Base-by-base conservation (phyloP, 352 stramenopile species). In the Plasmopara viticola region DNA sequence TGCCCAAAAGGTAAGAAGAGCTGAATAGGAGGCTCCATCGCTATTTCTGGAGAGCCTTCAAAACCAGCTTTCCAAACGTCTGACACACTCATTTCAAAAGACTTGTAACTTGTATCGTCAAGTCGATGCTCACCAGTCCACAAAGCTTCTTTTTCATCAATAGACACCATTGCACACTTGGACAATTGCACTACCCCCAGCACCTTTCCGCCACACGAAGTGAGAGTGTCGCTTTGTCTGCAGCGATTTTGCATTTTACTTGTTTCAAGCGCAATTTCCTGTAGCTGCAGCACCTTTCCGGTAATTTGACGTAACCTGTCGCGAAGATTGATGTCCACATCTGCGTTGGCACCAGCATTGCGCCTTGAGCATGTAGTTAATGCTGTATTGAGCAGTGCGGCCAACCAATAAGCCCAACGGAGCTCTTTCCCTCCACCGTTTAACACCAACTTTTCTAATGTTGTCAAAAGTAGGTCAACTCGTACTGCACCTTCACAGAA, bases 311-410 rank as follows among this genome's bases (percentile, higher is more conserved):
- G 48, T 46, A 72, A 47, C 44, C 56, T 53, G 8, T 44, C 15
- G 5, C 31, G 4, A 46, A 45, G 46, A 0, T 15, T 29, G 30
- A 0, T 35, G 13, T 62, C 39, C 30, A 48, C 18, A 41, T 54
- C 38, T 9, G 28, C 29, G 14, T 43, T 53, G 9, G 50, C 51
- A 13, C 50, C 55, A 54, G 59, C 44, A 41, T 29, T 53, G 46
- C 55, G 48, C 6, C 51, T 60, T 0, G 64, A 62, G 17, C 49
- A 68, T 9, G 68, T 42, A 47, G 79, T 51, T n/a, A 64, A 30
- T n/a, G 58, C 56, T 10, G 65, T 80, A 30, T 72, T 73, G 4
- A 84, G 45, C 40, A 84, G 41, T 9, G 66, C 70, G 15, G 45
- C 53, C 20, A 84, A 25, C 57, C 66, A 66, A 35, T 69, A 84